phyloP scores from a whole-genome alignment of 2,329 filamentous ascomycete genomes.

The Ustulina deusta region DNA sequence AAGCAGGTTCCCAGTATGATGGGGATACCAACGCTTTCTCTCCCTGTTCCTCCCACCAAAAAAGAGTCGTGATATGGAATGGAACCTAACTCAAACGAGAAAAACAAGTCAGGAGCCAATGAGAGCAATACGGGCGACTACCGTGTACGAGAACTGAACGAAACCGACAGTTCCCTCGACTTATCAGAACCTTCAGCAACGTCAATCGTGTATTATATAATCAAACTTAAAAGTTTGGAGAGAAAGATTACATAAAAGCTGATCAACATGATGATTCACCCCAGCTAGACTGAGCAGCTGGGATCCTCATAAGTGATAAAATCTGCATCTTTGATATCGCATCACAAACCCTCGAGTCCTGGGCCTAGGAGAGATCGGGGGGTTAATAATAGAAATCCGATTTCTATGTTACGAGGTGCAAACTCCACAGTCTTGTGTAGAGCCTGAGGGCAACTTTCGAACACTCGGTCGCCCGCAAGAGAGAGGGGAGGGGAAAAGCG shows the following conservation, averaged over 20 bases:
- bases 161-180: neutral
- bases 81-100: neutral
- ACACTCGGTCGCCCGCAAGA: neutral
- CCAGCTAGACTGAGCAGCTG: constrained; percentile 1
- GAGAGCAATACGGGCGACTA: neutral
- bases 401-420: neutral
- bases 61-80: constrained; percentile 19
- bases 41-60: constrained; percentile 42
- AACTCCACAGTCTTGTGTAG: neutral
- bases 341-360: neutral
- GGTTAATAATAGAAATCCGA: neutral
- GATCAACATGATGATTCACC: constrained; percentile 13
- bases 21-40: constrained; percentile 45
- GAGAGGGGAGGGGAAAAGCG: constrained; percentile 3
- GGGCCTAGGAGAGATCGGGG: constrained; percentile 3
- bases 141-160: neutral
- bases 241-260: constrained; percentile 13
- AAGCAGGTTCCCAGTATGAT: constrained; percentile 66
- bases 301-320: neutral
- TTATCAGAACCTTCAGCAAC: neutral
- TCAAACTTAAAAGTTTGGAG: constrained; percentile 3
- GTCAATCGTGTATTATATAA: constrained; percentile 17
- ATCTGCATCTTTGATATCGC: neutral
- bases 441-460: neutral
- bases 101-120: neutral